Evolutionary conservation across 305 asterid genomes (phyloP).

Genomic region (Andrographis paniculata): DNA sequence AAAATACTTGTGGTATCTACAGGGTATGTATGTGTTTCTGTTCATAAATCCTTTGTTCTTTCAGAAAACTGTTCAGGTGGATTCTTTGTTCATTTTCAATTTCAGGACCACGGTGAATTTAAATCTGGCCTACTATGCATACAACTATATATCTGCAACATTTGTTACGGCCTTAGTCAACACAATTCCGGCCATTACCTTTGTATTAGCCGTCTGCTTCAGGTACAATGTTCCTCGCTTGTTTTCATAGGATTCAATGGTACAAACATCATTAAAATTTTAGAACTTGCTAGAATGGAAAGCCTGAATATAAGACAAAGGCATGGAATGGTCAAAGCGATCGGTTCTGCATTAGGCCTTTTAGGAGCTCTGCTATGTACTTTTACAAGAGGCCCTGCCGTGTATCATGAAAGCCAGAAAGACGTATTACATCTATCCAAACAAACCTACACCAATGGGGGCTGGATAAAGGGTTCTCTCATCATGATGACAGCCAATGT

Average conservation of each 20-base stretch:
- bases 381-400: slow-evolving; percentile 10
- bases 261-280: not conserved
- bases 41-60: not conserved
- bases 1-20: not conserved
- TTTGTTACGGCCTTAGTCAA: slow-evolving; percentile 31
- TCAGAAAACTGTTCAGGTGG: slow-evolving; percentile 10
- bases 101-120: slow-evolving; percentile 26
- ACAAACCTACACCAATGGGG: not conserved
- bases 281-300: not conserved
- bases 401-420: slow-evolving; percentile 18
- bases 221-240: not conserved
- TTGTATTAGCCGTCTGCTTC: not conserved
- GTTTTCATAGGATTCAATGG: not conserved
- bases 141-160: slow-evolving; percentile 32
- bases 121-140: slow-evolving; percentile 29
- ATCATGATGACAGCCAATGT: not conserved
- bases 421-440: slow-evolving; percentile 11
- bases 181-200: not conserved
- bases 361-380: slow-evolving; percentile 33
- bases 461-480: not conserved
- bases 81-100: not conserved
- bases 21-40: not conserved
- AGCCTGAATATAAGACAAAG: slow-evolving; percentile 23
- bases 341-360: slow-evolving; percentile 26
- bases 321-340: slow-evolving; percentile 32